Base-by-base conservation (phyloP, 352 stramenopile genomes). In the Globisporangium cystogenes region DNA sequence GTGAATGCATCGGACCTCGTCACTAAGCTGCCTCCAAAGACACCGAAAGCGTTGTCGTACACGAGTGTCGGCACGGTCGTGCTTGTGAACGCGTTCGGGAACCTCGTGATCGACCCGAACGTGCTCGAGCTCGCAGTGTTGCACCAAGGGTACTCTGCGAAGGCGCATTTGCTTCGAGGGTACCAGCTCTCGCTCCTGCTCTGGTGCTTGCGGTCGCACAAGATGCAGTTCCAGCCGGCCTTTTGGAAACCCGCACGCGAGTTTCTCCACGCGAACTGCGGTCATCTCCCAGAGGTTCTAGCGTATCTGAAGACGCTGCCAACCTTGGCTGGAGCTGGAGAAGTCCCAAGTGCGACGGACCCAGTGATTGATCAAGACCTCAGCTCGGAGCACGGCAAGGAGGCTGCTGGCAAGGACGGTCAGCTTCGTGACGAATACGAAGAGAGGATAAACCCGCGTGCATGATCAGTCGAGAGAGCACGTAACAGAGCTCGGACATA, bases 61-160 rank as follows among this genome's bases (percentile, higher is more conserved):
- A 56, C 62, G 7, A 58, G 49, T 8, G 66, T 82, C n/a, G 71
- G 66, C 21, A 70, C 55, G 20, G 51, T 60, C 11, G 64, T 77
- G 24, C 48, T 82, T 20, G 43, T 74, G 50, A 74, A 78, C 45
- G 24, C 58, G 40, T 65, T 74, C 27, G 71, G 68, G 10, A 82
- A 78, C 43, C 54, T 82, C 35, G 58, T 82, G 29, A 65, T 82
- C 53, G 60, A 74, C 11, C 71, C 65, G 5, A 77, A 69, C 29
- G 23, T 61, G 27, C 59, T 82, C 4, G 68, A 82, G 47, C 47
- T 78, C 20, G 60, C 51, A 6, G 45, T 73, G 29, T 46, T 82
- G 36, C 65, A 78, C 51, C 41, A 46, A 42, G 71, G 68, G 6
- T 68, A 74, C 41, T 82, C 71, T n/a, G 48, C 57, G 2, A 66